Base-by-base conservation (phyloP, 2,329 filamentous ascomycete genomes). In the Trichoderma cornu-damae region DNA sequence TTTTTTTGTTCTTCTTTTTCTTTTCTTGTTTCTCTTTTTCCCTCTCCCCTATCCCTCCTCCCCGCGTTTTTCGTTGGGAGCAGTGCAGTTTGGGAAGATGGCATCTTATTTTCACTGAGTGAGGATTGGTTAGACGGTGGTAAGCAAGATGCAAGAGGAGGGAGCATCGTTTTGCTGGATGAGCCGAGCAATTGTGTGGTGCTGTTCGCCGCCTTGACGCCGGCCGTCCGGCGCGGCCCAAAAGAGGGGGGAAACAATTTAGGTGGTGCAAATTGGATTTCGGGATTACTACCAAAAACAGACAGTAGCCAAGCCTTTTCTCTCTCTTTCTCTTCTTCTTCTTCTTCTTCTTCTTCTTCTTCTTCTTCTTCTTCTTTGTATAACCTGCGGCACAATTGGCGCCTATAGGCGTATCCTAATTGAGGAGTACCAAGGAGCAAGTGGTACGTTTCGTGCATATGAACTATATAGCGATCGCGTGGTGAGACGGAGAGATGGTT, bases 171-270 rank as follows among this genome's bases (percentile, higher is more conserved):
- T 6, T 38, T 18, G 9, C 18, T 7, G 16, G 34, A 6, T 18
- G 26, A 18, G 16, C 30, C 30, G 18, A 37, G 28, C 18, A 30
- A n/a, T n/a, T n/a, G n/a, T 50, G 40, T n/a, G 18, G 24, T 49
- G 12, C 51, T 54, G 26, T 35, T 22, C 28, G 20, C 38, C n/a
- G n/a, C 11, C 30, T 53, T 54, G 43, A 54, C 57, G 57, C 58
- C 58, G 58, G 58, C 58, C 58, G 37, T 37, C n/a, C 35, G 42
- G 4, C 14, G 54, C 54, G 58, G 50, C 58, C 58, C 32, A 49
- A 43, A 20, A 37, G 28, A 20, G 44, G 28, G 54, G 52, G 32
- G 42, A n/a, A 16, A 30, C 30, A 6, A n/a, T 18, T 38, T 20
- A 18, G 16, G 8, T 8, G 22, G 16, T 18, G 22, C n/a, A 30